These are phyloP conservation scores for Tilletia setariae DNA, from an alignment of 1,284 basidiomycete genomes.

Conservation along the genomic window DNA sequence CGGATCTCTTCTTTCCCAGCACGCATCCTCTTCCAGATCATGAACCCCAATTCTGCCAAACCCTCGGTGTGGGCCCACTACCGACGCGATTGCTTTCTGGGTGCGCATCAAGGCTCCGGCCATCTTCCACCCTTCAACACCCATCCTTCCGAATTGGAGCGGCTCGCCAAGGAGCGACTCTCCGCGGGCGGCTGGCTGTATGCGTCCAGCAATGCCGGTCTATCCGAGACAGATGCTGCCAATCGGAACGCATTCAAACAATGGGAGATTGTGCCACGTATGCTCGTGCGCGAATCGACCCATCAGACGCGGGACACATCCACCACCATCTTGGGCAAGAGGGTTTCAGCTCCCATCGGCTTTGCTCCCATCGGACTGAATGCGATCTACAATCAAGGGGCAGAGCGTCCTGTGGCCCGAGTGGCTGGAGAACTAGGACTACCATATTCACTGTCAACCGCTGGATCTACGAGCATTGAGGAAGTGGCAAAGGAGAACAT, in stretches of 20 bases:
- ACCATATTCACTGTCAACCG: constrained; percentile 71
- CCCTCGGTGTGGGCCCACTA: constrained; percentile 59
- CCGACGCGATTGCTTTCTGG: constrained; percentile 61
- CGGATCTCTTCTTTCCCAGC: no score
- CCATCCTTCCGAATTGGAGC: constrained; percentile 61
- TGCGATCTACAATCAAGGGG: constrained; percentile 61
- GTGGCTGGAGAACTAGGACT: constrained; percentile 67
- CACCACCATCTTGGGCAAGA: constrained; percentile 66
- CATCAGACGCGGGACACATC: constrained; percentile 63
- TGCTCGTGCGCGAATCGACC: constrained; percentile 65
- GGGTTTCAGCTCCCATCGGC: constrained; percentile 65
- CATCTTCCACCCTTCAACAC: constrained; percentile 34
- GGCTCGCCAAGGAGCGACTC: constrained; percentile 61
- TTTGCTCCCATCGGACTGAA: constrained; percentile 74
- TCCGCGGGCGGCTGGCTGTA: constrained; percentile 63
- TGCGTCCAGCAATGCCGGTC: constrained; percentile 62
- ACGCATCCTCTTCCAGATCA: no score
- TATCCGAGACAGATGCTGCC: constrained; percentile 63
- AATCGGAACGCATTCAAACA: constrained; percentile 57
- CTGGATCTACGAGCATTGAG: constrained; percentile 68
- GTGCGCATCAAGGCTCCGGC: constrained; percentile 21
- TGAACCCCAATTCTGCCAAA: no score
- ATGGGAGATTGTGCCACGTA: constrained; percentile 64
- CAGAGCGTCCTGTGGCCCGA: constrained; percentile 66
- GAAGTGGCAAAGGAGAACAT: constrained; percentile 68